Evolutionary conservation across 192 early-diverging fungal species (phyloP).

Genomic region (Coemansia sp.): DNA sequence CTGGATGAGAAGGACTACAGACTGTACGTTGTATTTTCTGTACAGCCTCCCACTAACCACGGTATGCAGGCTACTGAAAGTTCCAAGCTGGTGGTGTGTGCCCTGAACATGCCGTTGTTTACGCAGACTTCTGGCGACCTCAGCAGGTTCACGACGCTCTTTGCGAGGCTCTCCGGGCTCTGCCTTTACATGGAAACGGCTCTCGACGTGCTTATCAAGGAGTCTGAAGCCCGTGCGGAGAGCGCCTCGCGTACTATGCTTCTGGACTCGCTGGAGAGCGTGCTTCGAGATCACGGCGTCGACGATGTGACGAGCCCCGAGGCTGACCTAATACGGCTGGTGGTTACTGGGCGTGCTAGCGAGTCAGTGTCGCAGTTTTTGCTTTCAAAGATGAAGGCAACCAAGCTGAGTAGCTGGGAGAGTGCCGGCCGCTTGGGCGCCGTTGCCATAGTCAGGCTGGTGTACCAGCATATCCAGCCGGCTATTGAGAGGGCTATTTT

Average conservation of each 20-base stretch:
- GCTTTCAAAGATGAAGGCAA: constrained; percentile 37
- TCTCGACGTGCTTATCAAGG: constrained; percentile 16
- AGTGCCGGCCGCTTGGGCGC: constrained; percentile 41
- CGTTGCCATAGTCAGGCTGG: constrained; percentile 21
- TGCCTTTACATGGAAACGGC: constrained; percentile 35
- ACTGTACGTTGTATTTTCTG: constrained; percentile 7
- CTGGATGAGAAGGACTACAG: constrained; percentile 7
- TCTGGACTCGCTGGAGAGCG: constrained; percentile 20
- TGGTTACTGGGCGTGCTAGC: constrained; percentile 39
- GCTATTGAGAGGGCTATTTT: constrained; percentile 38
- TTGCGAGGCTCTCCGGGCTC: constrained; percentile 32
- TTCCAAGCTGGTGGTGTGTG: not conserved
- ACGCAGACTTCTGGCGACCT: constrained; percentile 20
- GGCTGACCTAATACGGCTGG: constrained; percentile 36
- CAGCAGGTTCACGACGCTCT: constrained; percentile 21
- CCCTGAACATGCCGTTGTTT: constrained; percentile 28
- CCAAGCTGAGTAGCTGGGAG: constrained; percentile 41
- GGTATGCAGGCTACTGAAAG: not conserved
- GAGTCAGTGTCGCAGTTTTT: constrained; percentile 53
- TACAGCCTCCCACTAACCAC: not conserved
- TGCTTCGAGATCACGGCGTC: constrained; percentile 47
- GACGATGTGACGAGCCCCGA: constrained; percentile 46
- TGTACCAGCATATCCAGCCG: constrained; percentile 39
- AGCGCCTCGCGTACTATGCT: constrained; percentile 30
- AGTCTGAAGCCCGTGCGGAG: constrained; percentile 19